These are phyloP conservation scores for Aspergillus fumigatus DNA, from an alignment of 2,329 filamentous ascomycete species.

Conservation along the genomic window DNA sequence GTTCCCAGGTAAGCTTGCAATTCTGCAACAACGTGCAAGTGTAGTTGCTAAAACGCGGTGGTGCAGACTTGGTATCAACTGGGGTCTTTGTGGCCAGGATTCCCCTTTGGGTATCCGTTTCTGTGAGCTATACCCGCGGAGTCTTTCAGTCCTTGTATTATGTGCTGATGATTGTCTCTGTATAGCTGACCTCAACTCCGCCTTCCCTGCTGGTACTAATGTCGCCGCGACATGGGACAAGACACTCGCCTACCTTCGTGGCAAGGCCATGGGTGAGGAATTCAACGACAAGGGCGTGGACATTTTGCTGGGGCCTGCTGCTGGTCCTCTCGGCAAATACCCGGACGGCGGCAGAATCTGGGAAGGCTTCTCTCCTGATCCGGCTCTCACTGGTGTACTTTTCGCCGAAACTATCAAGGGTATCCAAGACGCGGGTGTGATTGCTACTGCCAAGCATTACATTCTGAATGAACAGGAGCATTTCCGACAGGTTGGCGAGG, in stretches of 20 bases:
- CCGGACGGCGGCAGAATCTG: slow-evolving; percentile 68
- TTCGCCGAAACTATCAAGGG: slow-evolving; percentile 71
- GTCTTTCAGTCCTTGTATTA: neutral
- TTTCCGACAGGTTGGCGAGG: slow-evolving; percentile 60
- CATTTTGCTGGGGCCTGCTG: slow-evolving; percentile 71
- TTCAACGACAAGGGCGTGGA: slow-evolving; percentile 71
- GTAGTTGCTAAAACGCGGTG: neutral
- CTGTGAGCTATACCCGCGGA: slow-evolving; percentile 33
- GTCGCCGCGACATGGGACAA: slow-evolving; percentile 81
- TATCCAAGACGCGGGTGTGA: slow-evolving; percentile 75
- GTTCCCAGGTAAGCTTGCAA: slow-evolving; percentile 36
- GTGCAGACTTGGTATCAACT: slow-evolving; percentile 50
- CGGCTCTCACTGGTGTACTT: slow-evolving; percentile 67
- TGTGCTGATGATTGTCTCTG: neutral
- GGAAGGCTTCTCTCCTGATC: slow-evolving; percentile 66
- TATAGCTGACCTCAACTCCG: slow-evolving; percentile 70
- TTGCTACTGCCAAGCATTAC: slow-evolving; percentile 78
- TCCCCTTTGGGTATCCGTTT: slow-evolving; percentile 75
- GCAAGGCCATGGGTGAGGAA: slow-evolving; percentile 69
- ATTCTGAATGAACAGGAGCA: slow-evolving; percentile 71
- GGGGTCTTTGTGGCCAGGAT: slow-evolving; percentile 79
- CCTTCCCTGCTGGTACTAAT: slow-evolving; percentile 73
- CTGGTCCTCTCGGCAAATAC: slow-evolving; percentile 65
- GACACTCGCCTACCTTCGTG: slow-evolving; percentile 63
- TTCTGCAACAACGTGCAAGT: neutral